Percentiles rank a stretch among this genome's conserved stretches.
Evolutionary conservation across 2,329 filamentous ascomycete species (phyloP).

Genomic region (Ophiostoma triangulosporum): DNA sequence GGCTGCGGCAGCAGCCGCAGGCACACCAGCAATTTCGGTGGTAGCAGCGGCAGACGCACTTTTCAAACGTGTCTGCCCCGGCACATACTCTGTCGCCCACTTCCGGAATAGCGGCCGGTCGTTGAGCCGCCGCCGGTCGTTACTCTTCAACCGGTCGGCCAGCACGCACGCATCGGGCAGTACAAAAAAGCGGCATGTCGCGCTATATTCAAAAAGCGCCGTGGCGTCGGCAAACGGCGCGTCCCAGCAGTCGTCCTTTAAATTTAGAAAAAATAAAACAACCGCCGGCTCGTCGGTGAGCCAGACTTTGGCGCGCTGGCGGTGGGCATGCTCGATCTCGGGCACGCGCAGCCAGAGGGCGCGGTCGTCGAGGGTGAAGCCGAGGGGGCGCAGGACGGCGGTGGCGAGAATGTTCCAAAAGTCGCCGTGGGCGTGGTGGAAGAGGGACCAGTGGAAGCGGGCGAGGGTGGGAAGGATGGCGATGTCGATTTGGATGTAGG

Average conservation of each 20-base stretch:
- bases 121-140: conserved; percentile 42
- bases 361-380: conserved; percentile 50
- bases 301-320: conserved; percentile 42
- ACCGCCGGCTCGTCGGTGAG: conserved; percentile 43
- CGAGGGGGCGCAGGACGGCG: conserved; percentile 49
- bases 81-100: conserved; percentile 54
- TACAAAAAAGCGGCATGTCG: conserved; percentile 45
- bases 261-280: conserved; percentile 49
- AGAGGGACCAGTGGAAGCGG: conserved; percentile 47
- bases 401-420: conserved; percentile 51
- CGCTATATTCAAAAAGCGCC: conserved; percentile 49
- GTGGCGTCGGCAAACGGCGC: conserved; percentile 39
- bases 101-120: conserved; percentile 41
- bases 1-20: not conserved
- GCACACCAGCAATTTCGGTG: too few species aligned
- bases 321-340: conserved; percentile 49
- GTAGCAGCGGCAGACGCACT: too few species aligned
- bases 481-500: conserved; percentile 57
- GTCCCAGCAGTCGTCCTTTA: conserved; percentile 34
- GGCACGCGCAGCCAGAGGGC: conserved; percentile 53
- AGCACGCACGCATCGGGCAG: conserved; percentile 20
- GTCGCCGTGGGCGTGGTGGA: conserved; percentile 62
- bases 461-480: conserved; percentile 32
- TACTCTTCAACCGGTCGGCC: conserved; percentile 23
- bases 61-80: too few species aligned